These are phyloP conservation scores for Pleurostoma richardsiae DNA, from an alignment of 2,329 filamentous ascomycete genomes.

Conservation along the genomic window DNA sequence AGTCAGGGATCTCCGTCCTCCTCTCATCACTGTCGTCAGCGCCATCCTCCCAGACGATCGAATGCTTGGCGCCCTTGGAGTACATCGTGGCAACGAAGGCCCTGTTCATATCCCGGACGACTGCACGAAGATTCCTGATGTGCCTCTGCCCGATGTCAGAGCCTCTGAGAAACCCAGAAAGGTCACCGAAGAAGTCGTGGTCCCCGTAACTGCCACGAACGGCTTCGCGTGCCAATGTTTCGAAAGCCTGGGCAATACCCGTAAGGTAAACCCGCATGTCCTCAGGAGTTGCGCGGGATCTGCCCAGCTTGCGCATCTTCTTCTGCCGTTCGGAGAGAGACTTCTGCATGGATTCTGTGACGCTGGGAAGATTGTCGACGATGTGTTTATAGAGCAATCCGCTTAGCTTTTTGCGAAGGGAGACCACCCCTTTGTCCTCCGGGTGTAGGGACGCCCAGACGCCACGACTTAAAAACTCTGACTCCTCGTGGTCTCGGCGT, in stretches of 20 bases:
- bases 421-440: constrained; percentile 1
- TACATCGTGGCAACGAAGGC: constrained; percentile 1
- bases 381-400: constrained; percentile 1
- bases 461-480: constrained; percentile 21
- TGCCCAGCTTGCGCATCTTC: constrained; percentile 1
- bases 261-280: constrained; percentile 1
- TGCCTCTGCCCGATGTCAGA: not conserved
- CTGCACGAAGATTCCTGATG: not conserved
- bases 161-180: not conserved
- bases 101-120: not conserved
- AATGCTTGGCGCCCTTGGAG: not conserved
- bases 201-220: constrained; percentile 1
- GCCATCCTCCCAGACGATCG: not conserved
- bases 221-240: not conserved
- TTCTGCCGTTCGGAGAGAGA: not conserved
- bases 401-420: constrained; percentile 2
- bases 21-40: not conserved
- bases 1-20: not conserved
- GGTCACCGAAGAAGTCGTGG: not conserved
- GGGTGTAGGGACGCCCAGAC: constrained; percentile 16
- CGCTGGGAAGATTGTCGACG: not conserved
- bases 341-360: not conserved
- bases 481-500: constrained; percentile 24
- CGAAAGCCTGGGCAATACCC: not conserved
- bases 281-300: not conserved